Base-by-base conservation (phyloP, 345 rosid species). In the Aethionema arabicum region DNA sequence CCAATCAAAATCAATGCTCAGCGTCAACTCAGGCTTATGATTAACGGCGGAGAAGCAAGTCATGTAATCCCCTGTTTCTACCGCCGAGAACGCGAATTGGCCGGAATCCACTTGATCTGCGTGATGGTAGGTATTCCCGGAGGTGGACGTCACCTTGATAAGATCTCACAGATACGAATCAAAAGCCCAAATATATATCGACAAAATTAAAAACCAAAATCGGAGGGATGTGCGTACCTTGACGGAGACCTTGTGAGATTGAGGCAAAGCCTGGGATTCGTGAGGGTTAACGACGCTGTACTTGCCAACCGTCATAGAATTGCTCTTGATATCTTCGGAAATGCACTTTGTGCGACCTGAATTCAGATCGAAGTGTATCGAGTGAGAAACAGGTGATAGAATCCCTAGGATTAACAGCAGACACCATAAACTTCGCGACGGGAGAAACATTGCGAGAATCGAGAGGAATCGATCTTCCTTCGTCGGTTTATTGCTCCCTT, bases 291-390 rank as follows among this genome's bases (percentile, higher is more conserved):
- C 85, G 68, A 93, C 11, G 80, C 56, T 56, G 80, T 87, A 93
- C 63, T 90, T 90, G 5, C 99, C 97, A 61, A 93, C 96, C 13
- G 88, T 80, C 97, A 93, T 79, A 7, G 99, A 68, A 66, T 79
- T 82, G 84, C 76, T 79, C 53, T 85, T 83, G 72, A 93, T 82
- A 72, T 93, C 99, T 56, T 93, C 99, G 6, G 95, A 61, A 70
- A 93, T 85, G 80, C 99, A 93, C 61, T 87, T 93, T 4, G 95
- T 84, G 11, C 80, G 88, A n/a, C 87, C 90, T 37, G 99, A 87
- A 47, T 77, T 72, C 27, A 93, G 13, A 44, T 93, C 97, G 83
- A 93, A 90, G 32, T 89, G 88, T 8, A 93, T 58, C 0, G 97
- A 82, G 9, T 74, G 54, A 4, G 90, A 59, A 10, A 64, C 41